Evolutionary conservation across 2,329 filamentous ascomycete genomes (phyloP).

Genomic region (Stachybotrys elegans): DNA sequence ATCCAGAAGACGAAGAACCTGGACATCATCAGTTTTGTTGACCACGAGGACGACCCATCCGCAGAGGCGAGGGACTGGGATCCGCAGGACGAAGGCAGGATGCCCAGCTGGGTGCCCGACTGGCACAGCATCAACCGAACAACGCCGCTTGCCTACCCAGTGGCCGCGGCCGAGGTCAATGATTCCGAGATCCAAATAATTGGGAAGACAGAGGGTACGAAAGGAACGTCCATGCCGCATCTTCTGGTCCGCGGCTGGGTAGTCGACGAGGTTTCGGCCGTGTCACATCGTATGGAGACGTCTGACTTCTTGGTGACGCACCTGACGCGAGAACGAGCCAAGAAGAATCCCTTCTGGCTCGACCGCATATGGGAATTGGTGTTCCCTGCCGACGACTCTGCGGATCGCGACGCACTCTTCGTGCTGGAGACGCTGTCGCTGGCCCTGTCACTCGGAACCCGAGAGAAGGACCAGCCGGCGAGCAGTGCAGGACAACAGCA

Average conservation of each 20-base stretch:
- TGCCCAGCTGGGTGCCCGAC: not conserved
- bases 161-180: not conserved
- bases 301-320: not conserved
- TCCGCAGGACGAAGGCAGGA: not conserved
- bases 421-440: not conserved
- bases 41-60: not conserved
- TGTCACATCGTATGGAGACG: not conserved
- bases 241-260: not conserved
- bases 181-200: not conserved
- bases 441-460: not conserved
- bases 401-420: not conserved
- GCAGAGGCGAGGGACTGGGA: not conserved
- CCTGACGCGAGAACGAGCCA: not conserved
- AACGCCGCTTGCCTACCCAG: not conserved
- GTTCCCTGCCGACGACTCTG: not conserved
- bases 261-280: not conserved
- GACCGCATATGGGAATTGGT: not conserved
- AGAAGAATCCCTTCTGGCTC: not conserved
- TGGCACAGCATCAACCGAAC: not conserved
- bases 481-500: not conserved
- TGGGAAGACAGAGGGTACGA: not conserved
- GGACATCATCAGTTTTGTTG: not conserved
- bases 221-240: not conserved
- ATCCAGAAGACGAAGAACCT: not conserved
- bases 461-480: not conserved